phyloP scores from a whole-genome alignment of 1,284 basidiomycete genomes.

The Neonothopanus nambi region DNA sequence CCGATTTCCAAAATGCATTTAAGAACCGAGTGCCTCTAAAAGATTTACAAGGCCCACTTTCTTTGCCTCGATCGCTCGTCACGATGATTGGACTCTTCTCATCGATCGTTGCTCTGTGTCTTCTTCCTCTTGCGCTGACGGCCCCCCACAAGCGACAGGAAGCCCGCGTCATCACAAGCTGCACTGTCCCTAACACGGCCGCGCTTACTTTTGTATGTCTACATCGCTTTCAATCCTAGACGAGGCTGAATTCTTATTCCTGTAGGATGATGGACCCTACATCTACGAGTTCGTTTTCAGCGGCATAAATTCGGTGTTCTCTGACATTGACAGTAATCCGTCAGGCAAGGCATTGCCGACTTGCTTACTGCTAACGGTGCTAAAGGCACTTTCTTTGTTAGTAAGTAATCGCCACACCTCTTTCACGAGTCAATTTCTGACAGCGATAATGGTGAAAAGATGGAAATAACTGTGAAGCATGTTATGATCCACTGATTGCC shows the following conservation, averaged over 20 bases:
- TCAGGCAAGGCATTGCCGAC: constrained; percentile 6
- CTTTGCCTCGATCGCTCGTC: neutral
- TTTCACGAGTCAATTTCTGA: neutral
- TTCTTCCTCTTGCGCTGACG: neutral
- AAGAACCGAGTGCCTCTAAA: too few species aligned
- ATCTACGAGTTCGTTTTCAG: constrained; percentile 26
- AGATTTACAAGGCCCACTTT: neutral
- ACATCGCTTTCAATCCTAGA: neutral
- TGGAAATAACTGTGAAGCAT: constrained; percentile 32
- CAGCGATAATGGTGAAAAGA: constrained; percentile 20
- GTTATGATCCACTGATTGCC: constrained; percentile 5
- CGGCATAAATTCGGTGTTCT: neutral
- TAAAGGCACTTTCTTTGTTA: constrained; percentile 23
- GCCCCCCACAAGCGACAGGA: neutral
- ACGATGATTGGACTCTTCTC: neutral
- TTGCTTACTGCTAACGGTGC: constrained; percentile 4
- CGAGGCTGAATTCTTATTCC: neutral
- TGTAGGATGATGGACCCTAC: constrained; percentile 35
- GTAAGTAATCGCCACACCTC: constrained; percentile 25
- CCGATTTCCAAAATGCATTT: too few species aligned
- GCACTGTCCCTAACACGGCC: constrained; percentile 35
- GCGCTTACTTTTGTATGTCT: constrained; percentile 40
- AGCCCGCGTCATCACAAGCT: constrained; percentile 34
- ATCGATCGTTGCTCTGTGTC: neutral
- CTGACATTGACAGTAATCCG: neutral